Evolutionary conservation across 352 stramenopile species (phyloP).

Genomic region (Achlya hypogyna): DNA sequence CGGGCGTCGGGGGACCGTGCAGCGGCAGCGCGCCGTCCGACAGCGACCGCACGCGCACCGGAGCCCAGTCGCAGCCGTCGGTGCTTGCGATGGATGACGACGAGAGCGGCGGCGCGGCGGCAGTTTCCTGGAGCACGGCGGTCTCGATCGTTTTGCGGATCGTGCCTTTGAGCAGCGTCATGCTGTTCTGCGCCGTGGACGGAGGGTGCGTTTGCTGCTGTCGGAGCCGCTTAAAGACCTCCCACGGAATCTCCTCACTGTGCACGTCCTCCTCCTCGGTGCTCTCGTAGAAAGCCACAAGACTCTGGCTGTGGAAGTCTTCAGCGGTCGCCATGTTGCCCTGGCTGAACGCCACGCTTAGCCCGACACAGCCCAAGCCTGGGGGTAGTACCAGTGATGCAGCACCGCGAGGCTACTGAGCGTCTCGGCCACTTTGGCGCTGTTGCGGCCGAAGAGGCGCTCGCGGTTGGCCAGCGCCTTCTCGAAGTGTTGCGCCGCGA

Average conservation of each 20-base stretch:
- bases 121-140: neutral
- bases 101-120: neutral
- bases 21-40: slow-evolving; percentile 37
- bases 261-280: slow-evolving; percentile 57
- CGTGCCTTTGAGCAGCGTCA: slow-evolving; percentile 50
- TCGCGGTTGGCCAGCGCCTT: slow-evolving; percentile 39
- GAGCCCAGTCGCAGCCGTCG: slow-evolving; percentile 16
- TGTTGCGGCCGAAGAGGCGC: slow-evolving; percentile 37
- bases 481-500: slow-evolving; percentile 52
- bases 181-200: slow-evolving; percentile 45
- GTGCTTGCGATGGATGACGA: neutral
- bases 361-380: no score
- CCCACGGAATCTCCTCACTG: slow-evolving; percentile 66
- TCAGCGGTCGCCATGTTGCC: slow-evolving; percentile 27
- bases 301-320: slow-evolving; percentile 43
- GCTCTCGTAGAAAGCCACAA: slow-evolving; percentile 41
- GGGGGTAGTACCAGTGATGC: slow-evolving; percentile 29
- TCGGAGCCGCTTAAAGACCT: slow-evolving; percentile 69
- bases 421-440: slow-evolving; percentile 62
- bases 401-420: slow-evolving; percentile 69
- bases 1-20: neutral
- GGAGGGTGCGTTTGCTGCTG: slow-evolving; percentile 37
- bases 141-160: slow-evolving; percentile 47
- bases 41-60: slow-evolving; percentile 30
- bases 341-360: no score